Percentiles rank a stretch among this genome's conserved stretches.
Evolutionary conservation across 371 early-diverging fungal species (phyloP).

Genomic region (Mortierella sp.): DNA sequence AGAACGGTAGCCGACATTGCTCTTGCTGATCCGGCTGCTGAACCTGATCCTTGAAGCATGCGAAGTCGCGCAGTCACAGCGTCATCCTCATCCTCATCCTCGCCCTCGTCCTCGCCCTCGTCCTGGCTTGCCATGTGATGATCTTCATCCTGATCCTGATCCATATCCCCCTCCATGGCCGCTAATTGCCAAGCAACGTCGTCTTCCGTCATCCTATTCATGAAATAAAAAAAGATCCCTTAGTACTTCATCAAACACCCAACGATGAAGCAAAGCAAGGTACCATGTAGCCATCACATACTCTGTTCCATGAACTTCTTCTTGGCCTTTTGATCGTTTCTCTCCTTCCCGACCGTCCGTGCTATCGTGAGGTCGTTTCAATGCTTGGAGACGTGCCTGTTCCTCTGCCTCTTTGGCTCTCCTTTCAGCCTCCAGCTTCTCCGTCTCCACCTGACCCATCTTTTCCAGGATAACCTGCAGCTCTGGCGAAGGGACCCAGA

Average conservation of each 20-base stretch:
- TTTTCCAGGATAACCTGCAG: slow-evolving; percentile 56
- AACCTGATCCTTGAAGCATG: slow-evolving; percentile 25
- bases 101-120: slow-evolving; percentile 27
- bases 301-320: slow-evolving; percentile 35
- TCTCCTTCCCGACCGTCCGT: slow-evolving; percentile 30
- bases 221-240: too few species aligned
- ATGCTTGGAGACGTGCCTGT: slow-evolving; percentile 20
- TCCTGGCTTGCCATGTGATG: slow-evolving; percentile 9
- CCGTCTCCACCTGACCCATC: slow-evolving; percentile 49
- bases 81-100: slow-evolving; percentile 18
- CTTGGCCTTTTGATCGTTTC: slow-evolving; percentile 34
- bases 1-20: neutral
- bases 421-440: slow-evolving; percentile 52
- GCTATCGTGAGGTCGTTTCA: slow-evolving; percentile 49
- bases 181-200: slow-evolving; percentile 77
- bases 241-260: too few species aligned
- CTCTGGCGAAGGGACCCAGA: slow-evolving; percentile 77
- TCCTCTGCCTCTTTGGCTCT: slow-evolving; percentile 55
- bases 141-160: slow-evolving; percentile 45
- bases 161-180: slow-evolving; percentile 64
- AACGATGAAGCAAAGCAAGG: too few species aligned
- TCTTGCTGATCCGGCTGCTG: neutral
- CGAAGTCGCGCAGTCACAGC: slow-evolving; percentile 34
- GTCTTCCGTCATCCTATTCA: slow-evolving; percentile 73
- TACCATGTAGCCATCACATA: slow-evolving; percentile 17